These are phyloP conservation scores for Penicillium canescens DNA, from an alignment of 495 filamentous ascomycete species.

Conservation along the genomic window DNA sequence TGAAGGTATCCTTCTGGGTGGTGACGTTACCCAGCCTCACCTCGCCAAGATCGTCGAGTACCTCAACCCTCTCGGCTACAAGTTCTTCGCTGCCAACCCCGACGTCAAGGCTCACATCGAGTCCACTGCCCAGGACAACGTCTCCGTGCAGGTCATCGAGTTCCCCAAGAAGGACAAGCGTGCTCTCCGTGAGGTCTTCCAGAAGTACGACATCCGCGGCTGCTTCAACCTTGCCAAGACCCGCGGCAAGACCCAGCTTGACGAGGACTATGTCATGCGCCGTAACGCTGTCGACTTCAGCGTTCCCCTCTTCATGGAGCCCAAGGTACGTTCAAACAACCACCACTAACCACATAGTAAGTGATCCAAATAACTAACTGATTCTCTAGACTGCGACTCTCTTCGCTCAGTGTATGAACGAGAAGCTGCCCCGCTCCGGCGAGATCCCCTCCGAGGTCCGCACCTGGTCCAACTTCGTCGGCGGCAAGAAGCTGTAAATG, in stretches of 20 bases:
- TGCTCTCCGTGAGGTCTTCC: conserved; percentile 89
- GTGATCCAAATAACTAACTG: conserved; percentile 13
- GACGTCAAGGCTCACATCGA: conserved; percentile 84
- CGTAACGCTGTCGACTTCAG: conserved; percentile 98
- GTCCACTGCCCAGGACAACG: conserved; percentile 59
- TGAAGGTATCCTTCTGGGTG: conserved; percentile 91
- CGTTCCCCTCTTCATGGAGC: conserved; percentile 97
- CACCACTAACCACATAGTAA: not conserved
- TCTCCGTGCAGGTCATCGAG: conserved; percentile 86
- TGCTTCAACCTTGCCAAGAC: conserved; percentile 92
- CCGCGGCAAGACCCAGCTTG: conserved; percentile 78
- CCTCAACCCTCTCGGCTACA: conserved; percentile 86
- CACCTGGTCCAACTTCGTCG: conserved; percentile 92
- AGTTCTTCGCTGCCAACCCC: conserved; percentile 81
- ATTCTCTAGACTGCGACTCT: conserved; percentile 79
- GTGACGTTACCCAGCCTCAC: conserved; percentile 66
- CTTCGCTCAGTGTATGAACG: conserved; percentile 93
- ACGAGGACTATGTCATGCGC: conserved; percentile 98
- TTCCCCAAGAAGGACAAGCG: conserved; percentile 97
- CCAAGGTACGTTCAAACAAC: conserved; percentile 67
- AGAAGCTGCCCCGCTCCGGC: conserved; percentile 81
- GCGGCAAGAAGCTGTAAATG: conserved; percentile 81
- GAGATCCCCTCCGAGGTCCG: conserved; percentile 88
- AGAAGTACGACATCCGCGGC: conserved; percentile 94
- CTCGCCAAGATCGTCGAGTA: conserved; percentile 78